Percentiles rank a stretch among this genome's conserved stretches.
Conservation (phyloP, 2,329 filamentous ascomycete species). For the Trichoderma citrinoviride region DNA sequence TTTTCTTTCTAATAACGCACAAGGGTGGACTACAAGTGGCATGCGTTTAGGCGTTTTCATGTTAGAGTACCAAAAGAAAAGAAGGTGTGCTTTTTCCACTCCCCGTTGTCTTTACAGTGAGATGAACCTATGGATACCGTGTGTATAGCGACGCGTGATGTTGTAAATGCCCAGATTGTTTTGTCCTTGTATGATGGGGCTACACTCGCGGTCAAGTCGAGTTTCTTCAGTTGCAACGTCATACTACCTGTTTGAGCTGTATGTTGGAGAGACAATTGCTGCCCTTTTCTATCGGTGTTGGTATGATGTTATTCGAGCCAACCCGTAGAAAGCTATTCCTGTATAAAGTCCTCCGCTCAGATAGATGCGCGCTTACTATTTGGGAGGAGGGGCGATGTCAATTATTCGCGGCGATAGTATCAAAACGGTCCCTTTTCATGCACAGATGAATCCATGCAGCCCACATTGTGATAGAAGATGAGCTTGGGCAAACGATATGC, state of each 20-base stretch:
- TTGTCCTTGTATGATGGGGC: not conserved
- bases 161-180: not conserved
- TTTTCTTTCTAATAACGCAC: constrained; percentile 11
- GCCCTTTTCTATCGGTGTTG: not conserved
- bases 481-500: too few relatives aligned
- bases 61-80: constrained; percentile 12
- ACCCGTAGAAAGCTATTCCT: too few relatives aligned
- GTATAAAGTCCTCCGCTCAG: too few relatives aligned
- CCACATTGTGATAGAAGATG: too few relatives aligned
- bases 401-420: too few relatives aligned
- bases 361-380: too few relatives aligned
- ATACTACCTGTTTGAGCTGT: not conserved
- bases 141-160: not conserved
- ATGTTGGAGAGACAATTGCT: not conserved
- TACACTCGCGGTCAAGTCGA: not conserved
- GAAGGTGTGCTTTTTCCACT: not conserved
- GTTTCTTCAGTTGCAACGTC: not conserved
- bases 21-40: constrained; percentile 15
- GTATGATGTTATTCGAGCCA: not conserved
- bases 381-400: too few relatives aligned
- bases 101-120: not conserved
- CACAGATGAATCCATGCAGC: too few relatives aligned
- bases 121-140: not conserved
- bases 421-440: too few relatives aligned
- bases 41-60: constrained; percentile 14